Evolutionary conservation across 805 yeast species (phyloP), one percentile per base, ranked within the genome.

Genomic region (Komagataella pseudopastoris): DNA sequence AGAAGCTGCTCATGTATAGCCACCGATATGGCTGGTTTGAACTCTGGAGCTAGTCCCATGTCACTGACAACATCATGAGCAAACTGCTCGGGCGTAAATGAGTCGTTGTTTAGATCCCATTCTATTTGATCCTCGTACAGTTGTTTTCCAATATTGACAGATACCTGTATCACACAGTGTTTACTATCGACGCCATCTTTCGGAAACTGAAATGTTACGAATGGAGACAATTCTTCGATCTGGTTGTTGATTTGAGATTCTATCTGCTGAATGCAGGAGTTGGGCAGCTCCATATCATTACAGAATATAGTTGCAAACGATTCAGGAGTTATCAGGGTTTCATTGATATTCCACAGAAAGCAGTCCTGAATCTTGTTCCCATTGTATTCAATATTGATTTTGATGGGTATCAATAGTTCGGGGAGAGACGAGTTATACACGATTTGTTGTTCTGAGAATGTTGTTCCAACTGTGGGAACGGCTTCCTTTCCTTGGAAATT

Each of bases 91-190:
- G 99, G 97, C 1, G 88, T 77, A 20, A 85, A 61, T 44, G 61
- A 51, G 43, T 69, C 73, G 55, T 69, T 74, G 6, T 69, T 60
- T 46, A 93, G 71, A 61, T 93, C 95, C 98, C 98, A 91, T 66
- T 93, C 98, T 56, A 93, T 84, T 63, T 85, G 85, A 66, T 93
- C 99, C 58, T 89, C 96, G 60, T 82, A 89, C 46, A 90, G 74
- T 58, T 82, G 83, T 62, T 86, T 86, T 56, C 89, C 88, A 55
- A 93, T 69, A 61, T 85, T 88, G 49, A 93, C 86, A 14, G 91
- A 81, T 44, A 93, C 67, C 56, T 88, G 86, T 43, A 93, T 76
- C 3, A 93, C 76, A 1, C 86, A 95, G 60, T 86, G 93, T 24
- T 83, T 68, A 6, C 52, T 50, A 51, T 78, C 81, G 20, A 20